Evolutionary conservation across 2,329 filamentous ascomycete genomes (phyloP).

Genomic region (Parascedosporium putredinis): DNA sequence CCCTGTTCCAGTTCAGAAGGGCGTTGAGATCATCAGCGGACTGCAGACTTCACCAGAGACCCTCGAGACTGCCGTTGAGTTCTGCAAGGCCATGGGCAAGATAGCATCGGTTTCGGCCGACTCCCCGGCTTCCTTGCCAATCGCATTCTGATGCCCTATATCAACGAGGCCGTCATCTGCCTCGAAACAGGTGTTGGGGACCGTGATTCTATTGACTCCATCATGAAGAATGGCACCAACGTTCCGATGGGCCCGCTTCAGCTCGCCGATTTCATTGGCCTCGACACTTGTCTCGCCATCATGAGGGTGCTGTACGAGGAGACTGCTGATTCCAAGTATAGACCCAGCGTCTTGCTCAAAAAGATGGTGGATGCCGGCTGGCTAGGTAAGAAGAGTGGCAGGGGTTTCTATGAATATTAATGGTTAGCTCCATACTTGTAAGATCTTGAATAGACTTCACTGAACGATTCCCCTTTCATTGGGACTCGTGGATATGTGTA

Average conservation of each 20-base stretch:
- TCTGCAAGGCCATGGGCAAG: conserved; percentile 91
- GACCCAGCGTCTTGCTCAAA: conserved; percentile 73
- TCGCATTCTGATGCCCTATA: conserved; percentile 96
- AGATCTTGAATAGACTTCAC: background rate
- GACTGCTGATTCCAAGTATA: conserved; percentile 91
- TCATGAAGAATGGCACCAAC: conserved; percentile 99
- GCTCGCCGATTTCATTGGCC: conserved; percentile 90
- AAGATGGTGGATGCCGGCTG: conserved; percentile 99
- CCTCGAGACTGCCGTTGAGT: conserved; percentile 68
- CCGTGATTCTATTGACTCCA: conserved; percentile 86
- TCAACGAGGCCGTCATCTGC: conserved; percentile 96
- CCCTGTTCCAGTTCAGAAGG: conserved; percentile 91
- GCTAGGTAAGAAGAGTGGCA: conserved; percentile 94
- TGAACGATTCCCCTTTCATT: too few relatives aligned
- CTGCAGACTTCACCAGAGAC: conserved; percentile 82
- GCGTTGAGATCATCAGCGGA: conserved; percentile 93
- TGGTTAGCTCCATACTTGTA: conserved; percentile 12
- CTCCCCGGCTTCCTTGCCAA: conserved; percentile 89
- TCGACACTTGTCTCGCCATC: conserved; percentile 92
- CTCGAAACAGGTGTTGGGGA: conserved; percentile 84
- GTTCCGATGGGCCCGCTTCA: conserved; percentile 95
- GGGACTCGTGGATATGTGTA: too few relatives aligned
- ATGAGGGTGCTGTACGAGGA: conserved; percentile 92
- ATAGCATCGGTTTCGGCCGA: conserved; percentile 79
- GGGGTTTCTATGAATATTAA: conserved; percentile 87